Conservation (phyloP, 768 basidiomycete genomes). For the Filobasidium wieringae region DNA sequence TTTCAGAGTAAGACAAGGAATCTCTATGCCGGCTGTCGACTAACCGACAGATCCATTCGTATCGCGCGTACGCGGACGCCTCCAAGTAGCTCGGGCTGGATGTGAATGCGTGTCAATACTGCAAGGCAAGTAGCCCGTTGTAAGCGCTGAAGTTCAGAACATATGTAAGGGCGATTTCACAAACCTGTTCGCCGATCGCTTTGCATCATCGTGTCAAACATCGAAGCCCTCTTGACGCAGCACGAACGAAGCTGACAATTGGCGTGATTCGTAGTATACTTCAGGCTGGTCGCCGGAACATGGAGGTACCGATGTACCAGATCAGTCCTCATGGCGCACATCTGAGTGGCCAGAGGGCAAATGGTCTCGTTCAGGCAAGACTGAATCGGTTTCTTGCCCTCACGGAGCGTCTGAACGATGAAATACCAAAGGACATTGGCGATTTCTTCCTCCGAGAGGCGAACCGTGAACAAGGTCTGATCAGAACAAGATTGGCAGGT, state of each 20-base stretch:
- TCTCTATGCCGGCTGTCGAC: neutral
- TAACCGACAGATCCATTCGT: slow-evolving; percentile 1
- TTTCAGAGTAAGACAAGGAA: neutral
- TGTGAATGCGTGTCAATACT: slow-evolving; percentile 5
- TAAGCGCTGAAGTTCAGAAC: neutral
- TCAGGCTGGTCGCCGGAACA: neutral
- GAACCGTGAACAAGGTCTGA: no score
- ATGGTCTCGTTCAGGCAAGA: no score
- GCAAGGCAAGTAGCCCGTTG: neutral
- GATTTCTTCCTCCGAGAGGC: no score
- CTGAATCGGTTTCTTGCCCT: no score
- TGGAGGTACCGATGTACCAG: neutral
- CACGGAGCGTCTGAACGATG: no score
- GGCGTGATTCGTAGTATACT: neutral
- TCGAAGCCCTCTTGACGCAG: slow-evolving; percentile 3
- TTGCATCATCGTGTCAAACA: slow-evolving; percentile 6
- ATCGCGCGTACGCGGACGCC: neutral
- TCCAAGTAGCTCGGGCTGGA: slow-evolving; percentile 1
- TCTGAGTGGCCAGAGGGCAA: no score
- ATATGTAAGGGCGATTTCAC: neutral
- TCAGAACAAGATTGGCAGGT: no score
- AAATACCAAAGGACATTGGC: no score
- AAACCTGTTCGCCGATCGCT: slow-evolving; percentile 2
- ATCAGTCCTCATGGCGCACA: no score
- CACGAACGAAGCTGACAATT: slow-evolving; percentile 8